phyloP scores from a whole-genome alignment of 106 monocot species.

The Narthecium ossifragum region DNA sequence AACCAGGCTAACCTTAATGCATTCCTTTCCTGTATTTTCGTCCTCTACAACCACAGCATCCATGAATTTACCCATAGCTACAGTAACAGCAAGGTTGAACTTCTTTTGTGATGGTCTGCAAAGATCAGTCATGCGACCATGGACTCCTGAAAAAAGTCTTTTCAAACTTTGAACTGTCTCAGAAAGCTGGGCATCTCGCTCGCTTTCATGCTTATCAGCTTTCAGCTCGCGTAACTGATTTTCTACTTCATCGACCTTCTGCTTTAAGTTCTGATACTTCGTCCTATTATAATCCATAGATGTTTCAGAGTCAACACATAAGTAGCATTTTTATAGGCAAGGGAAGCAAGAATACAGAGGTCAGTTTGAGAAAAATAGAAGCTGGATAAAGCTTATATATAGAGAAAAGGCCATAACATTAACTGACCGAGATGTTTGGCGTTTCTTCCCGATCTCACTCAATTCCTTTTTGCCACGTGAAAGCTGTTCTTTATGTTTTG shows the following conservation, averaged over 20 bases:
- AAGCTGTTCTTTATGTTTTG: slow-evolving; percentile 56
- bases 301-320: not conserved
- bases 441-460: slow-evolving; percentile 35
- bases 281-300: slow-evolving; percentile 27
- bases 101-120: slow-evolving; percentile 93
- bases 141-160: slow-evolving; percentile 84
- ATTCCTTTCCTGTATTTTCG: slow-evolving; percentile 95
- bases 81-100: slow-evolving; percentile 90
- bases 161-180: slow-evolving; percentile 92
- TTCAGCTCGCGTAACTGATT: slow-evolving; percentile 72
- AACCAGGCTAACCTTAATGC: slow-evolving; percentile 99
- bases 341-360: not conserved
- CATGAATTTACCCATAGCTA: slow-evolving; percentile 99
- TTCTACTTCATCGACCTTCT: slow-evolving; percentile 78
- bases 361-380: not conserved
- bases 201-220: slow-evolving; percentile 97
- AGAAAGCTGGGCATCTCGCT: slow-evolving; percentile 82
- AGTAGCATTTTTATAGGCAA: not conserved
- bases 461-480: slow-evolving; percentile 46
- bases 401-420: too few relatives aligned
- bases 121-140: slow-evolving; percentile 97
- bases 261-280: slow-evolving; percentile 70
- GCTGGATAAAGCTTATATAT: not conserved
- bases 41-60: slow-evolving; percentile 99
- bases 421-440: slow-evolving; percentile 62